Evolutionary conservation across 2,329 filamentous ascomycete genomes (phyloP), one percentile per base, ranked within the genome.

Genomic region (Alternaria triticina): DNA sequence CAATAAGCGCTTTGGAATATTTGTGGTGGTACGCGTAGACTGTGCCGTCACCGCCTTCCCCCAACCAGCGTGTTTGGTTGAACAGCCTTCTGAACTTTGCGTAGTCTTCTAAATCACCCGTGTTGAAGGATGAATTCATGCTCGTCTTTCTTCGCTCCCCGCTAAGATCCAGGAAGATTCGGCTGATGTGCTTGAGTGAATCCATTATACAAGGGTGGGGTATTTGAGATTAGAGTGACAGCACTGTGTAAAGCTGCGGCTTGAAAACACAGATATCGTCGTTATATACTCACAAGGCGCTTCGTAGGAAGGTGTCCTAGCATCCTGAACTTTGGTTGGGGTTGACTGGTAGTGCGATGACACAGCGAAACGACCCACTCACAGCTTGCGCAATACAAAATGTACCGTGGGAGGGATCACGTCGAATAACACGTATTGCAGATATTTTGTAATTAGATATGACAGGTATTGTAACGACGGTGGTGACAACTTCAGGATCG

Each of bases 1-100:
- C 60, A 22, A 62, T 28, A 4, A 62, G 20, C 15, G n/a, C 8
- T 27, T 44, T 51, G 5, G 46, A 43, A 20, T 17, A 25, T 17
- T 15, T 47, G 25, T 62, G 54, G 20, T 62, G 22, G 30, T 54
- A 62, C 15, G 49, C 22, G 33, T 62, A 33, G 5, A 69, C 67
- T 13, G 45, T 43, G 9, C 65, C 67, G 43, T 70, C 67, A 6
- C 61, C 51, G 15, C 65, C 67, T 25, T 57, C 28, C 2, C 65
- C 67, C 11, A 70, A 43, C 11, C 15, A 5, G 12, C 5, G 4
- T 12, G 6, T 36, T 7, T 28, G 7, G 5, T 7, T 25, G 23
- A 45, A 51, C 15, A 51, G 27, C 3, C 15, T 20, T 11, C 6
- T 33, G 23, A 57, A 61, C 10, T 9, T 57, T 47, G 6, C 13